These are phyloP conservation scores for Pseudoperonospora humuli DNA, from an alignment of 352 stramenopile genomes.

Conservation along the genomic window DNA sequence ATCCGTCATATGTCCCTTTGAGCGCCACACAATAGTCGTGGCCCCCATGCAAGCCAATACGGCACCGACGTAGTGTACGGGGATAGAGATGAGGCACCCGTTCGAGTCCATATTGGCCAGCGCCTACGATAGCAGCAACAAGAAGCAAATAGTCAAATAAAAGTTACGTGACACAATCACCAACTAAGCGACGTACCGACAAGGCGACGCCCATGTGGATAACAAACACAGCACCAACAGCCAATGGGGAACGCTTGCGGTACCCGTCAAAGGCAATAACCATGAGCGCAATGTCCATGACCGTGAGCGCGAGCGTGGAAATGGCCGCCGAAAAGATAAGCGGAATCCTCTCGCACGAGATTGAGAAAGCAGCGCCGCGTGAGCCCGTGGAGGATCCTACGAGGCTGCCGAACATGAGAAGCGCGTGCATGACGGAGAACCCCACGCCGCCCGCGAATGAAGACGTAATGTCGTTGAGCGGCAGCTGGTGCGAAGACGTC, in stretches of 20 bases:
- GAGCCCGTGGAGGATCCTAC: constrained; percentile 55
- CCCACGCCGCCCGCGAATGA: constrained; percentile 69
- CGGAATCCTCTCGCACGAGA: constrained; percentile 62
- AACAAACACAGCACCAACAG: constrained; percentile 46
- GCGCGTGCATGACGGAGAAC: constrained; percentile 74
- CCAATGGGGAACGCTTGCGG: constrained; percentile 44
- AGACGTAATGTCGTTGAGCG: constrained; percentile 80
- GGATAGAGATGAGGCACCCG: constrained; percentile 70
- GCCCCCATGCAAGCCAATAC: constrained; percentile 39
- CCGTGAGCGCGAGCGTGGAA: constrained; percentile 64
- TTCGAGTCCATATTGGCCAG: constrained; percentile 72
- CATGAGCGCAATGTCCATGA: constrained; percentile 77
- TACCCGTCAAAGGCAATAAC: constrained; percentile 78
- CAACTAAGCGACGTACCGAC: constrained; percentile 29
- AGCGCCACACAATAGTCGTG: constrained; percentile 34
- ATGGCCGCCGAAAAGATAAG: constrained; percentile 61
- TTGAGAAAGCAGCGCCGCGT: constrained; percentile 64
- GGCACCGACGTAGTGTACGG: constrained; percentile 61
- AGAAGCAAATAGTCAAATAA: constrained; percentile 2
- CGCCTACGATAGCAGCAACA: constrained; percentile 18
- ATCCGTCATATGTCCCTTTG: constrained; percentile 25
- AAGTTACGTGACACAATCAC: neutral
- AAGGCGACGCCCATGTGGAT: constrained; percentile 70
- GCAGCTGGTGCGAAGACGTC: constrained; percentile 65
- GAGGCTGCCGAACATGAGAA: constrained; percentile 82